Conservation (phyloP, 1,284 basidiomycete species). For the Ustilago shanxiensis region DNA sequence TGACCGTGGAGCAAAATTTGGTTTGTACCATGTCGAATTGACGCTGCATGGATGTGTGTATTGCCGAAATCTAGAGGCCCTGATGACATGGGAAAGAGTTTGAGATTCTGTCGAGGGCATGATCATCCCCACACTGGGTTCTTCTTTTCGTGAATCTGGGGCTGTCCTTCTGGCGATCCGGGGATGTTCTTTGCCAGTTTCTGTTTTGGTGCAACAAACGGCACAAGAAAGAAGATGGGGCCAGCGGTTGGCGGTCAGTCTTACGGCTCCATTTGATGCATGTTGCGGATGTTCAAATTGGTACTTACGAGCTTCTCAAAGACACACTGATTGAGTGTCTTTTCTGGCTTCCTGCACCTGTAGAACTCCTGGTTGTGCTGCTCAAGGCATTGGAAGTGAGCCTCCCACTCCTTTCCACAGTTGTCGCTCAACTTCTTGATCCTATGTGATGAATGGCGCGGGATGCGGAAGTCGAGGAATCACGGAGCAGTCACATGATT, state of each 20-base stretch:
- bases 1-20: not conserved
- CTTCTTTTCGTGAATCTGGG: conserved; percentile 89
- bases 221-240: not conserved
- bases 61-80: conserved; percentile 15
- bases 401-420: conserved; percentile 88
- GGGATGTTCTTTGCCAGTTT: conserved; percentile 93
- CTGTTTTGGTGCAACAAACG: conserved; percentile 72
- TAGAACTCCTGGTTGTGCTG: conserved; percentile 97
- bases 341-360: conserved; percentile 89
- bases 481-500: too few species aligned
- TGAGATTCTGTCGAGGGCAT: not conserved
- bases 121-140: conserved; percentile 77
- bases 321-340: conserved; percentile 91
- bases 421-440: conserved; percentile 93
- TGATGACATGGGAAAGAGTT: not conserved
- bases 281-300: not conserved
- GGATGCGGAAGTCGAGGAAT: too few species aligned
- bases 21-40: conserved; percentile 14
- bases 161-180: conserved; percentile 85
- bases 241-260: not conserved
- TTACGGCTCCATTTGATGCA: not conserved
- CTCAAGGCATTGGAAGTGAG: conserved; percentile 96
- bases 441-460: conserved; percentile 73
- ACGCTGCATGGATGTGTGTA: conserved; percentile 13
- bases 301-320: conserved; percentile 83